Evolutionary conservation across 345 rosid genomes (phyloP).

Genomic region (Viola odorata): DNA sequence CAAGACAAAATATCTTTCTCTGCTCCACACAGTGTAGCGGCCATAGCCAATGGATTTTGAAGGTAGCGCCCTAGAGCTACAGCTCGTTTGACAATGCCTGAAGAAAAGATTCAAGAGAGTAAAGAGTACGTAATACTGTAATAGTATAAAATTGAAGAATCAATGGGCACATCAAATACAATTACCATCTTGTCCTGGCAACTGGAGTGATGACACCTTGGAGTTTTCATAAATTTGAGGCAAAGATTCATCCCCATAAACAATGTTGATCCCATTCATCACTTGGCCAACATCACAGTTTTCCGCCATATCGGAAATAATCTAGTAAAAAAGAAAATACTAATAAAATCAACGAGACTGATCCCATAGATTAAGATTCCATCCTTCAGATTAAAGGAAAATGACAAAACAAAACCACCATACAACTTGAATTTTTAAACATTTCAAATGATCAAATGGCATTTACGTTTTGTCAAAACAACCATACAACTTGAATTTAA

Average conservation of each 20-base stretch:
- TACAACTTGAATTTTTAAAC: too few relatives aligned
- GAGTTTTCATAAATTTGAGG: conserved; percentile 94
- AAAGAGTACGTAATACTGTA: conserved; percentile 1
- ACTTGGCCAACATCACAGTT: conserved; percentile 97
- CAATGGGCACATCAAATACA: conserved; percentile 1
- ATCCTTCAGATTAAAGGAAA: too few relatives aligned
- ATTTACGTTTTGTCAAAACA: too few relatives aligned
- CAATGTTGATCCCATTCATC: conserved; percentile 86
- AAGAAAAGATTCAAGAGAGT: not conserved
- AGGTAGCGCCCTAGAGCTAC: conserved; percentile 97
- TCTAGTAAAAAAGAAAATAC: conserved; percentile 33
- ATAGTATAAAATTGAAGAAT: not conserved
- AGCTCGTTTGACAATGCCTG: conserved; percentile 89
- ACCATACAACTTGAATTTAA: too few relatives aligned
- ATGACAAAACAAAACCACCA: too few relatives aligned
- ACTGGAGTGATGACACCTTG: conserved; percentile 83
- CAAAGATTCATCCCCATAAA: conserved; percentile 87
- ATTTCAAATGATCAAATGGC: too few relatives aligned
- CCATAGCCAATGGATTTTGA: conserved; percentile 97
- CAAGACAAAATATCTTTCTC: conserved; percentile 91
- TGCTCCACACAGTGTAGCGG: conserved; percentile 86
- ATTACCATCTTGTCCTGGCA: conserved; percentile 71
- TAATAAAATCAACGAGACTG: not conserved
- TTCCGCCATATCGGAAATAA: conserved; percentile 94
- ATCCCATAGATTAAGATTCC: too few relatives aligned